Conservation (phyloP, 164 flowering plant genomes). For the Berberis vulgaris region DNA sequence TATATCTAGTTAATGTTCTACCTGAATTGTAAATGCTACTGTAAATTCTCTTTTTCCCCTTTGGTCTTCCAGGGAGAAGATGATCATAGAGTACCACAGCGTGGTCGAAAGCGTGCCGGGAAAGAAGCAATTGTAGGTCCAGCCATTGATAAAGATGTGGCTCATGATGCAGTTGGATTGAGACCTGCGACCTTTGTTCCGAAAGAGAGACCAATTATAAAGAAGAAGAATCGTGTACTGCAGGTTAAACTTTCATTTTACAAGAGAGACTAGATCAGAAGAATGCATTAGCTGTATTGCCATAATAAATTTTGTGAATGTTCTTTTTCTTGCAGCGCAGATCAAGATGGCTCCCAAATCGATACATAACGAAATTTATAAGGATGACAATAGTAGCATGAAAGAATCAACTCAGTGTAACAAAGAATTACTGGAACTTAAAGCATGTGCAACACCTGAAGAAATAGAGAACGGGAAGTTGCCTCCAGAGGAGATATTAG, state of each 20-base stretch:
- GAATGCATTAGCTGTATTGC: neutral
- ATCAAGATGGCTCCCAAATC: slow-evolving; percentile 67
- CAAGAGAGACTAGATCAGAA: neutral
- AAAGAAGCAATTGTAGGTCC: slow-evolving; percentile 79
- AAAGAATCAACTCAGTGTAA: slow-evolving; percentile 27
- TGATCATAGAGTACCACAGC: neutral
- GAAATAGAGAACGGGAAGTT: slow-evolving; percentile 70
- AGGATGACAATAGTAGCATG: slow-evolving; percentile 19
- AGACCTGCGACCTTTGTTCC: slow-evolving; percentile 67
- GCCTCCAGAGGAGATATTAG: slow-evolving; percentile 88
- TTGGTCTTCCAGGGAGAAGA: too few relatives aligned
- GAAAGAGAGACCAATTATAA: slow-evolving; percentile 81
- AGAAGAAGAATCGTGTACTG: slow-evolving; percentile 54
- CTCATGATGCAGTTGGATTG: slow-evolving; percentile 92
- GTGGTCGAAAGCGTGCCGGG: slow-evolving; percentile 45
- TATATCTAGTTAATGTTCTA: too few relatives aligned
- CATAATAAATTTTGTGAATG: neutral
- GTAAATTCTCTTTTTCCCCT: too few relatives aligned
- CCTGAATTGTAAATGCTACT: too few relatives aligned
- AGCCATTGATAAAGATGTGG: slow-evolving; percentile 76
- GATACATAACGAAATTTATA: slow-evolving; percentile 26
- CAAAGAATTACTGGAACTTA: slow-evolving; percentile 23
- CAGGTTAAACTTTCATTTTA: slow-evolving; percentile 38
- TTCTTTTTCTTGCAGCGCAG: slow-evolving; percentile 25
- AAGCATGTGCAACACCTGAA: slow-evolving; percentile 49